phyloP scores from a whole-genome alignment of 345 rosid genomes.

The Raphanus raphanistrum region DNA sequence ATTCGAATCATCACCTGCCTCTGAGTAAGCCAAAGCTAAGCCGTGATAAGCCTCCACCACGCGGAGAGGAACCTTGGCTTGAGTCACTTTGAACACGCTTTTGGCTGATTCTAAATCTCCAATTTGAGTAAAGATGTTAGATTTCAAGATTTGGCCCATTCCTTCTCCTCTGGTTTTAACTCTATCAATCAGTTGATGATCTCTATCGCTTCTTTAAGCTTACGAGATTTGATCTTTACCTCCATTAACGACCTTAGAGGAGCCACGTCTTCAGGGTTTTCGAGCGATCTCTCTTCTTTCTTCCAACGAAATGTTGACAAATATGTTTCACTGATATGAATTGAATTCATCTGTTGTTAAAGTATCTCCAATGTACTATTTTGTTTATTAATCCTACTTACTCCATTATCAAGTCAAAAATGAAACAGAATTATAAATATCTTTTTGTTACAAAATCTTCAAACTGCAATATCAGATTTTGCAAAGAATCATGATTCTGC shows the following conservation, averaged over 20 bases:
- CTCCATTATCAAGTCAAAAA: too few relatives aligned
- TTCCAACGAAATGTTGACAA: too few relatives aligned
- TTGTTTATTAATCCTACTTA: too few relatives aligned
- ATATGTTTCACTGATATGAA: too few relatives aligned
- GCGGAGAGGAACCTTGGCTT: slow-evolving; percentile 65
- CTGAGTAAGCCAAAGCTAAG: slow-evolving; percentile 63
- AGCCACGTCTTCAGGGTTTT: slow-evolving; percentile 56
- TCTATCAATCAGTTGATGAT: slow-evolving; percentile 65
- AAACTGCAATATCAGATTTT: too few relatives aligned
- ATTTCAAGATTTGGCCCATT: slow-evolving; percentile 69
- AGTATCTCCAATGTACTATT: too few relatives aligned
- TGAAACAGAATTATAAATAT: too few relatives aligned
- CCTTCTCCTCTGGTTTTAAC: slow-evolving; percentile 71
- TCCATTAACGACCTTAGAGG: slow-evolving; percentile 67
- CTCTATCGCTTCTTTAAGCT: slow-evolving; percentile 59
- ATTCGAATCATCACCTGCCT: slow-evolving; percentile 48
- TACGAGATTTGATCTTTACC: slow-evolving; percentile 59
- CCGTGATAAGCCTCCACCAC: slow-evolving; percentile 84
- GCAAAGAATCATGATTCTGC: too few relatives aligned
- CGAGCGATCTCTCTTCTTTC: slow-evolving; percentile 47
- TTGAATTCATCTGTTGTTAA: too few relatives aligned
- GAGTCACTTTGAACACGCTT: slow-evolving; percentile 47
- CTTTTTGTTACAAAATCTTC: too few relatives aligned
- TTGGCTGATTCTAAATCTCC: slow-evolving; percentile 71
- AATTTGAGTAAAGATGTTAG: slow-evolving; percentile 56